These are phyloP conservation scores for Solanum pennellii DNA, from an alignment of 257 asterid genomes.

Conservation along the genomic window DNA sequence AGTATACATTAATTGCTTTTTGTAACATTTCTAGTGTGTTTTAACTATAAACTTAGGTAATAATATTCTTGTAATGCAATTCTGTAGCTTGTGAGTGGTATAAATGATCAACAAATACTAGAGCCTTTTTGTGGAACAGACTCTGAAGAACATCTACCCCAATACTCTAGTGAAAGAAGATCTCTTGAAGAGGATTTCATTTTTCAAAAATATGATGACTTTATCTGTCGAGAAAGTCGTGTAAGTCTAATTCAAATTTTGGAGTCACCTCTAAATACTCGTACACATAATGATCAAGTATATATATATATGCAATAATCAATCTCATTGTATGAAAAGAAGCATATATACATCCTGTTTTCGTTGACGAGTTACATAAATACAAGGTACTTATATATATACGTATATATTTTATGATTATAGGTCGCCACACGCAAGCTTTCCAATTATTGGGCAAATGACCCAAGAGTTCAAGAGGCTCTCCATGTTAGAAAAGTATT, in stretches of 20 bases:
- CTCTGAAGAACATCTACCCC: not conserved
- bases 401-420: not conserved
- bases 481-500: slow-evolving; percentile 19
- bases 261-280: not conserved
- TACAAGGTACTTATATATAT: no score
- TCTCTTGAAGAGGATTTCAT: not conserved
- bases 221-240: not conserved
- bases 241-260: not conserved
- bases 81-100: not conserved
- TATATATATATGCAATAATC: not conserved
- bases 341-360: not conserved
- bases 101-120: not conserved
- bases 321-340: not conserved
- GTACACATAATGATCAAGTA: not conserved
- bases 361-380: not conserved
- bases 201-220: not conserved
- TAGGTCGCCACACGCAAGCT: not conserved
- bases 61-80: not conserved
- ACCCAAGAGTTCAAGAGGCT: slow-evolving; percentile 8
- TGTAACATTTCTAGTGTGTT: not conserved
- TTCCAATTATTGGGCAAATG: slow-evolving; percentile 19
- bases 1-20: not conserved
- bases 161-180: not conserved
- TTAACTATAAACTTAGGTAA: not conserved
- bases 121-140: not conserved